Evolutionary conservation across 495 filamentous ascomycete genomes (phyloP), one percentile per base, ranked within the genome.

Genomic region (Penicillium mononematosum): DNA sequence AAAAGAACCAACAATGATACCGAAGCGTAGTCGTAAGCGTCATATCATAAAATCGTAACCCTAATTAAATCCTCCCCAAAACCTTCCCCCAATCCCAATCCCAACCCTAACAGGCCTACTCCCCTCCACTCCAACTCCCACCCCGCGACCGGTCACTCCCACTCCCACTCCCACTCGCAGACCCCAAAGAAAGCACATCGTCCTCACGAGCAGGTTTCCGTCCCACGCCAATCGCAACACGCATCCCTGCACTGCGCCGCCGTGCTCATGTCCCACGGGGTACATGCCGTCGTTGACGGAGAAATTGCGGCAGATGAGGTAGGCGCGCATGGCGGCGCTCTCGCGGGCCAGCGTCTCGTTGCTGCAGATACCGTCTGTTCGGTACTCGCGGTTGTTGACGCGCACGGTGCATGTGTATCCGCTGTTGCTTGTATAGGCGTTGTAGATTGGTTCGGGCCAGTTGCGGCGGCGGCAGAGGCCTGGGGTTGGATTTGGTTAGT

Each of bases 241-340:
- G 92, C 42, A 94, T 78, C 39, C 92, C 82, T 96, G 92, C 68
- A 94, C 81, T 45, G 92, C 85, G 24, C 89, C 90, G 31, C 79
- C 78, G 44, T 85, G 81, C 76, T 90, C 78, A 76, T 90, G 78
- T 68, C 90, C 76, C 70, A 83, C 80, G 5, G 85, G 85, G 58
- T 83, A 86, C 91, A 92, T 95, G 75, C 93, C 93, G 65, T 96
- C 94, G 72, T 96, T 98, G 70, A 96, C 87, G 58, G 93, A 97
- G 78, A 98, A 97, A 77, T 96, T 96, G 70, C 93, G 88, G 80
- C 94, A 98, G 58, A 98, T 93, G 79, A 96, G 89, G 75, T 96
- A 98, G 57, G 94, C 94, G 59, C 90, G 87, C 87, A 94, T 96
- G 58, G 94, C 94, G 51, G 94, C 94, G 67, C 91, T 92, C 75